Base-by-base conservation (phyloP, 139 green algal species). In the Deuterostichococcus epilithicus region DNA sequence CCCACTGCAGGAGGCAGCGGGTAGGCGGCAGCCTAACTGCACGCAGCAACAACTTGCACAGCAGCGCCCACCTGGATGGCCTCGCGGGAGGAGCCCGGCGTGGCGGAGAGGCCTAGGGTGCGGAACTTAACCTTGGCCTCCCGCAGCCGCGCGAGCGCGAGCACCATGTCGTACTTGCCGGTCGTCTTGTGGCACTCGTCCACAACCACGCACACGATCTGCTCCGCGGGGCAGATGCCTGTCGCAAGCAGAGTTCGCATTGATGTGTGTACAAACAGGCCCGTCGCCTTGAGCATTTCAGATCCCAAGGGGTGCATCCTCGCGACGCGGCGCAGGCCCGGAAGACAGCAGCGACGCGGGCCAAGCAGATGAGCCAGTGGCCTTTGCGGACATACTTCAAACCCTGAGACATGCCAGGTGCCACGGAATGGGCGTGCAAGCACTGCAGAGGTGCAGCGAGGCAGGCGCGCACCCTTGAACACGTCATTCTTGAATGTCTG, bases 401-500 rank as follows among this genome's bases (percentile, higher is more conserved):
- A 47, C 44, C 5, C 10, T 58, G 8, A 52, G 42, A 13, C 13
- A 23, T 52, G 42, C 42, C 42, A 52, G 13, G 42, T 13, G 13
- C 8, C n/a, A 23, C 42, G 8, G 42, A 8, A 52, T 52, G 42
- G 42, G 10, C 38, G 47, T 45, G 25, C 60, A 28, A 10, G 3
- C 18, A 2, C 75, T 76, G 15, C 81, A 58, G 4, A 58, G 76
- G 3, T 74, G 71, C 34, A 70, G 87, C 5, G 42, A 13, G 13
- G 42, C 42, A 8, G 13, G 42, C 8, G 36, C 70, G 4, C 63
- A 78, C 91, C 92, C 20, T 70, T 86, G 59, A n/a, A 67, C 0
- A 98, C 74, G 81, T 99, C 95, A 77, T 96, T 97, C 32, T 91
- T 86, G 65, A 99, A 89, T 32, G 82, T 87, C 81, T 98, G 91